phyloP scores from a whole-genome alignment of 176 grass and related monocot species.

The Oryza glumipatula region DNA sequence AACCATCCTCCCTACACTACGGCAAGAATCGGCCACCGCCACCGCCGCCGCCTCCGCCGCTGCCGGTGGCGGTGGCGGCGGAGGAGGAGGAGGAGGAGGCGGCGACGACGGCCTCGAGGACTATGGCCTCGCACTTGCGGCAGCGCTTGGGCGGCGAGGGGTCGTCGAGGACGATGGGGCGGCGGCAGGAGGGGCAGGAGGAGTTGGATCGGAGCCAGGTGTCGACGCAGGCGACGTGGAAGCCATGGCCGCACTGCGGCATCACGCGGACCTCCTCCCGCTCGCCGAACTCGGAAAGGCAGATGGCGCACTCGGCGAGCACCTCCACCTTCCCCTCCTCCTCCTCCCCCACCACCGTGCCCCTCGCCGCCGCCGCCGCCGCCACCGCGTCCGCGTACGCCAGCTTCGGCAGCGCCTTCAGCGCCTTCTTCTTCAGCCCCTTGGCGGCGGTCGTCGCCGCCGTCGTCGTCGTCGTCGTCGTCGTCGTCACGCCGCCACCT shows the following conservation, averaged over 20 bases:
- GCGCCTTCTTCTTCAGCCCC: slow-evolving; percentile 71
- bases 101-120: slow-evolving; percentile 50
- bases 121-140: slow-evolving; percentile 67
- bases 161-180: slow-evolving; percentile 61
- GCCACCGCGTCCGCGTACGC: slow-evolving; percentile 61
- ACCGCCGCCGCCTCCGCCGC: slow-evolving; percentile 29
- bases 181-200: slow-evolving; percentile 79
- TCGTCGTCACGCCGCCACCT: background rate
- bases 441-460: background rate
- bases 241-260: slow-evolving; percentile 81
- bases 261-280: slow-evolving; percentile 71
- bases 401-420: slow-evolving; percentile 61
- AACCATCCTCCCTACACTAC: slow-evolving; percentile 47
- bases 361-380: slow-evolving; percentile 52
- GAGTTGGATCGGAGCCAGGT: slow-evolving; percentile 70
- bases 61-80: background rate
- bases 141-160: slow-evolving; percentile 50
- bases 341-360: slow-evolving; percentile 27
- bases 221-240: slow-evolving; percentile 78
- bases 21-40: slow-evolving; percentile 62
- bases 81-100: slow-evolving; percentile 36
- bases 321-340: slow-evolving; percentile 38
- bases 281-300: slow-evolving; percentile 70
- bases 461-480: background rate
- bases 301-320: slow-evolving; percentile 55